These are phyloP conservation scores for Pseudoperonospora humuli DNA, from an alignment of 352 stramenopile species.

Conservation along the genomic window DNA sequence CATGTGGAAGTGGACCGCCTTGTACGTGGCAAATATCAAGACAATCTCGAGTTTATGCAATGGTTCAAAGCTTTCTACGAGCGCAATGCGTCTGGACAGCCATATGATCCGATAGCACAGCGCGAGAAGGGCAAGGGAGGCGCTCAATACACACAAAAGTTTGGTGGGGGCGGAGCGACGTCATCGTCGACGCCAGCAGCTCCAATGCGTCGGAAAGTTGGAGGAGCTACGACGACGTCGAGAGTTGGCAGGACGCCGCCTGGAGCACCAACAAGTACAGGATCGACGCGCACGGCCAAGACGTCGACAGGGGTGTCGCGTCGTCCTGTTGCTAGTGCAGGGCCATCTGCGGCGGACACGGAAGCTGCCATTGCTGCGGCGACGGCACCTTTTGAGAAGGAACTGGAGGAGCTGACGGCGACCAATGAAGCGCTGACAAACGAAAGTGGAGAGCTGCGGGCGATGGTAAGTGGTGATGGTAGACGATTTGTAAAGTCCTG, in stretches of 20 bases:
- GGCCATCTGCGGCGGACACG: slow-evolving; percentile 12
- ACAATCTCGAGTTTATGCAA: slow-evolving; percentile 99
- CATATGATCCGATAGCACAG: slow-evolving; percentile 92
- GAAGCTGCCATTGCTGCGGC: slow-evolving; percentile 25
- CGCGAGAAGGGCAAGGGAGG: slow-evolving; percentile 93
- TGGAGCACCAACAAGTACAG: slow-evolving; percentile 28
- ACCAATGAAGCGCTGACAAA: slow-evolving; percentile 68
- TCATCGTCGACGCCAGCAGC: slow-evolving; percentile 10
- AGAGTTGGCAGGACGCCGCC: slow-evolving; percentile 35
- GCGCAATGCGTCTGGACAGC: slow-evolving; percentile 63
- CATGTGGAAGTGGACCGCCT: slow-evolving; percentile 97
- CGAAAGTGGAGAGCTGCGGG: slow-evolving; percentile 65
- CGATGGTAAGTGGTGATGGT: slow-evolving; percentile 37
- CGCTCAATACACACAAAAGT: slow-evolving; percentile 64
- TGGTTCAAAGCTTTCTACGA: slow-evolving; percentile 95
- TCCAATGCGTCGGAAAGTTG: slow-evolving; percentile 39
- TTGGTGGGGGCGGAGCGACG: slow-evolving; percentile 23
- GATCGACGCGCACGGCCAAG: slow-evolving; percentile 6
- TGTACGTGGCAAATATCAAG: slow-evolving; percentile 98
- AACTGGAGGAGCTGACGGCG: slow-evolving; percentile 64
- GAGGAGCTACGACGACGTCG: slow-evolving; percentile 16
- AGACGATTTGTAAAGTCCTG: neutral
- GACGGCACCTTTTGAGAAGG: slow-evolving; percentile 49
- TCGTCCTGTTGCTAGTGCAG: slow-evolving; percentile 27
- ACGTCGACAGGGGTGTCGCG: slow-evolving; percentile 23